Conservation (phyloP, 208 protist genomes). For the Blastocrithidia nonstop region DNA sequence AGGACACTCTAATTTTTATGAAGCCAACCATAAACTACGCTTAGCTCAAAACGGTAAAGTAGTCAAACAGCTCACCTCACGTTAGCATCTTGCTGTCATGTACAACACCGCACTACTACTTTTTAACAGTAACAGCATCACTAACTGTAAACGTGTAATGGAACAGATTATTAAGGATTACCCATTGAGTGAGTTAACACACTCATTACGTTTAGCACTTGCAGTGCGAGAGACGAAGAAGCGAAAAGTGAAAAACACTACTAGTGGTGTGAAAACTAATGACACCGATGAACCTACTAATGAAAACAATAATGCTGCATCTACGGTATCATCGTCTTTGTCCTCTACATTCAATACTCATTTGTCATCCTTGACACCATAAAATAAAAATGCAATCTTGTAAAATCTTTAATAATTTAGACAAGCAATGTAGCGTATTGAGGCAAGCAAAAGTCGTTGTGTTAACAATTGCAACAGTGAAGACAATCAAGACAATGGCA, state of each 20-base stretch:
- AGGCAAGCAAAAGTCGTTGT: slow-evolving; percentile 1
- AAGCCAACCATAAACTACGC: slow-evolving; percentile 50
- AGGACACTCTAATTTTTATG: slow-evolving; percentile 45
- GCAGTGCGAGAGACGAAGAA: slow-evolving; percentile 47
- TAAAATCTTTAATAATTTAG: no score
- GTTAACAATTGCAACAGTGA: not conserved
- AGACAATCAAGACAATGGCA: no score
- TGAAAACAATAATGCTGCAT: not conserved
- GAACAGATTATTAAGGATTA: slow-evolving; percentile 47
- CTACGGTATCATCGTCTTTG: not conserved
- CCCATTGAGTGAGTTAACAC: slow-evolving; percentile 43
- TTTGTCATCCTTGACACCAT: no score
- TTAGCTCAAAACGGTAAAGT: slow-evolving; percentile 41
- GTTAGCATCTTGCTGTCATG: slow-evolving; percentile 48
- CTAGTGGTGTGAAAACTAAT: slow-evolving; percentile 8
- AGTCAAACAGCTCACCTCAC: slow-evolving; percentile 28
- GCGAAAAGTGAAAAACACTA: slow-evolving; percentile 14
- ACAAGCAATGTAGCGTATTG: no score
- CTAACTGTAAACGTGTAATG: slow-evolving; percentile 30
- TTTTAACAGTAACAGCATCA: slow-evolving; percentile 36
- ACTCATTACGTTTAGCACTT: slow-evolving; percentile 45
- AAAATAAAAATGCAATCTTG: no score
- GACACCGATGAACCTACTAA: slow-evolving; percentile 1
- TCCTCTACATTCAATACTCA: no score
- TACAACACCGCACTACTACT: slow-evolving; percentile 79